Evolutionary conservation across 805 yeast genomes (phyloP), one percentile per base, ranked within the genome.

Genomic region (Wickerhamiella vanderwaltii): DNA sequence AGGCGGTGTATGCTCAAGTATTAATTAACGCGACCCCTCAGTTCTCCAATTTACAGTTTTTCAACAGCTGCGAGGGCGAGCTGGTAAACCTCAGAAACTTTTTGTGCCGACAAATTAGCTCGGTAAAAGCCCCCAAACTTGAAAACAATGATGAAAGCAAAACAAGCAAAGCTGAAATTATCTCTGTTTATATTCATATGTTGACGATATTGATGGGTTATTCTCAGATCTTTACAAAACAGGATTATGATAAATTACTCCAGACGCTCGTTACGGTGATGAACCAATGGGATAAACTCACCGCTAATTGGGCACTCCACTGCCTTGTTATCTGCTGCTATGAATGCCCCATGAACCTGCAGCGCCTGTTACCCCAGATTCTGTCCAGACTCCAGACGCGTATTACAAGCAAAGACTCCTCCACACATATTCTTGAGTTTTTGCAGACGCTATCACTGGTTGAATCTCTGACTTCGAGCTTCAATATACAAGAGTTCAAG

Each of bases 281-380:
- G 41, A 70, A 75, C 1, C 75, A 85, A 1, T 79, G 87, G 83
- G 85, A 84, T 46, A 73, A 73, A 46, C 13, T 46, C 7, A 75
- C 93, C 0, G 82, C 85, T 0, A 71, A 78, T 26, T 85, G 93
- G 2, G 74, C 85, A 48, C 71, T 86, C 22, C 85, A 84, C 50
- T 77, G 79, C 32, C 62, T 87, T 44, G 75, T 80, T 4, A 68
- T 80, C 2, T 80, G 88, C 50, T 79, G 94, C 55, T 84, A 80
- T 56, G 94, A 83, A 54, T 66, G 81, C 25, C 93, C 94, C 1
- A 55, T 67, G 9, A 74, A 88, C 0, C 68, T 86, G 43, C 80
- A 78, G 55, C 77, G 78, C 51, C 79, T 66, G 50, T 55, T 84
- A 26, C 66, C 77, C 6, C 75, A 74, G n/a, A 73, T 86, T 9